Conservation (phyloP, 208 protist genomes). For the Leishmania guyanensis region DNA sequence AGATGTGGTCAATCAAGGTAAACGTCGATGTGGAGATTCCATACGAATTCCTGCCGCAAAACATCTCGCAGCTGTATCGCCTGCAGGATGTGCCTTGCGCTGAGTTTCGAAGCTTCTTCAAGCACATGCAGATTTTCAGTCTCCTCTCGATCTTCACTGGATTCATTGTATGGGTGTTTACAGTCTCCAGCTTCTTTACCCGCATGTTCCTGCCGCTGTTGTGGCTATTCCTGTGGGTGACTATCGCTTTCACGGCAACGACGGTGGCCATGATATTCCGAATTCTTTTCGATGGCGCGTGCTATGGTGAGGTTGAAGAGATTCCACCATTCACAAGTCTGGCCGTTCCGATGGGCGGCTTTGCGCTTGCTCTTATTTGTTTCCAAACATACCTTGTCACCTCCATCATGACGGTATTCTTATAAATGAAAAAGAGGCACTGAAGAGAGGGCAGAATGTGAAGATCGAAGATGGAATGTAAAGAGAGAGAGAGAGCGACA, state of each 20-base stretch:
- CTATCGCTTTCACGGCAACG: slow-evolving; percentile 30
- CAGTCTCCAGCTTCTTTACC: slow-evolving; percentile 45
- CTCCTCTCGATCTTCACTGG: slow-evolving; percentile 48
- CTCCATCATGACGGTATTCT: slow-evolving; percentile 40
- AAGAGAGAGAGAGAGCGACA: neutral
- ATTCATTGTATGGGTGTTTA: slow-evolving; percentile 40
- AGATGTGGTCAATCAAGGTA: slow-evolving; percentile 33
- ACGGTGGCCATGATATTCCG: slow-evolving; percentile 37
- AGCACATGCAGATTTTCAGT: slow-evolving; percentile 41
- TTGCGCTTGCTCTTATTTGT: slow-evolving; percentile 40
- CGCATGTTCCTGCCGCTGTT: slow-evolving; percentile 53
- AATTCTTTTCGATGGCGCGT: slow-evolving; percentile 35
- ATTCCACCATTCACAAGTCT: slow-evolving; percentile 44
- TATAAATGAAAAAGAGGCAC: slow-evolving; percentile 5
- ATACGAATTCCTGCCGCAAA: slow-evolving; percentile 34
- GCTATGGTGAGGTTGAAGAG: slow-evolving; percentile 32
- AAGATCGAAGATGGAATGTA: too few relatives aligned
- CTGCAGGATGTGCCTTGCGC: slow-evolving; percentile 56
- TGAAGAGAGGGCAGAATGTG: neutral
- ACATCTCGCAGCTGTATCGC: slow-evolving; percentile 42
- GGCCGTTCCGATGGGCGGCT: slow-evolving; percentile 45
- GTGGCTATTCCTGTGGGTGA: slow-evolving; percentile 52
- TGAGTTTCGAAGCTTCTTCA: slow-evolving; percentile 37
- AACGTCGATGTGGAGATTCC: slow-evolving; percentile 38
- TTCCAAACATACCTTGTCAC: slow-evolving; percentile 31